A percentile compares a stretch with the other conserved stretches of the same genome.
These are phyloP conservation scores for Plantago major DNA, from an alignment of 257 asterid species.

Conservation along the genomic window DNA sequence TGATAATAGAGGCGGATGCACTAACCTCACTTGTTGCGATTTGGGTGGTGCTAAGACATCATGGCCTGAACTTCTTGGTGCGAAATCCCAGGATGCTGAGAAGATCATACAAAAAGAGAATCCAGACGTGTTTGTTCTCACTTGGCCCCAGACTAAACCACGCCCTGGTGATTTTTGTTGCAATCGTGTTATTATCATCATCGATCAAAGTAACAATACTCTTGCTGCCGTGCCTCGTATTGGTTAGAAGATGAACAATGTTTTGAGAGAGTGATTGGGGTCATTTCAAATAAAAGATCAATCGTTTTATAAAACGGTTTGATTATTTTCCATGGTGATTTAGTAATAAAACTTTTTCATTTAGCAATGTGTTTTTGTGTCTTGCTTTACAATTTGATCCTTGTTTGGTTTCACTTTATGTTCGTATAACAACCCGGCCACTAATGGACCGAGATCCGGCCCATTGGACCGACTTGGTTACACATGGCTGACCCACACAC, in stretches of 20 bases:
- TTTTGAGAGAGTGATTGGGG: no score
- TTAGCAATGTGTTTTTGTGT: no score
- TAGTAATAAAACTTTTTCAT: no score
- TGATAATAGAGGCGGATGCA: constrained; percentile 5
- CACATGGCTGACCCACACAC: no score
- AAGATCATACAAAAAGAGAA: background rate
- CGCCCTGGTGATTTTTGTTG: background rate
- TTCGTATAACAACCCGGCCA: no score
- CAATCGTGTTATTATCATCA: background rate
- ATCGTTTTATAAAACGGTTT: no score
- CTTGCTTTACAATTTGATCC: no score
- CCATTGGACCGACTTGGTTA: background rate
- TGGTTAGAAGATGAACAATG: constrained; percentile 12
- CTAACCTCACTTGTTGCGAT: background rate
- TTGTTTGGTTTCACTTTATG: no score
- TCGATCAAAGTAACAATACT: background rate
- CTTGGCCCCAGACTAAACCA: background rate
- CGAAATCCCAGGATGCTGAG: constrained; percentile 1
- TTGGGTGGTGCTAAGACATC: background rate
- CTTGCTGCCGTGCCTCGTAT: background rate
- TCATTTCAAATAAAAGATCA: no score
- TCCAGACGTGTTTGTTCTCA: background rate
- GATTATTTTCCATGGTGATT: no score
- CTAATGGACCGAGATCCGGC: no score
- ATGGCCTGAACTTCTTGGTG: background rate